Percentiles rank a stretch among this genome's conserved stretches.
Conservation (phyloP, 176 grass and related monocot species). For the Sorghum bicolor region DNA sequence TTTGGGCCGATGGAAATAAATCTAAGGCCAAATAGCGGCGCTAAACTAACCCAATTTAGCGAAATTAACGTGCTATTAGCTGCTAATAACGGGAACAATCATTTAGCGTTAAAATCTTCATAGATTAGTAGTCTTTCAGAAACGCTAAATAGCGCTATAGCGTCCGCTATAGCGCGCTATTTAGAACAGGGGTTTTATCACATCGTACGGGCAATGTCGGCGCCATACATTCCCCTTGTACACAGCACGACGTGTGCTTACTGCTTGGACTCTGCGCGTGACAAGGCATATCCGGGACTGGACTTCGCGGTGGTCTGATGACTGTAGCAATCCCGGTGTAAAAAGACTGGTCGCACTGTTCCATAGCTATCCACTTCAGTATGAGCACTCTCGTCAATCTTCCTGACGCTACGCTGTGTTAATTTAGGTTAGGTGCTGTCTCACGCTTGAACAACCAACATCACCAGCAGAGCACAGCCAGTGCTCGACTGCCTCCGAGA, state of each 20-base stretch:
- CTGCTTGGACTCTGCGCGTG: background rate
- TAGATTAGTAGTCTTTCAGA: no score
- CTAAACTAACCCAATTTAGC: no score
- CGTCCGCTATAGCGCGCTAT: no score
- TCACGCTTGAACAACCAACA: background rate
- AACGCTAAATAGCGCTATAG: no score
- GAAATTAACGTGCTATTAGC: no score
- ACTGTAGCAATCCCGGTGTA: background rate
- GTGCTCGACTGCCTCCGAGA: constrained; percentile 1
- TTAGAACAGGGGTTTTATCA: no score
- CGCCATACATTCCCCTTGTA: background rate
- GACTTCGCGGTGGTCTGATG: background rate
- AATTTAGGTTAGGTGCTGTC: background rate
- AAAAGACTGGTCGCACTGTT: background rate
- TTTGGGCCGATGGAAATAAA: no score
- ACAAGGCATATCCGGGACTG: background rate
- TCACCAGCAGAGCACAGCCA: background rate
- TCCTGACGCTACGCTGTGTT: background rate
- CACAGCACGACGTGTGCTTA: background rate
- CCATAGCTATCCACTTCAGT: background rate
- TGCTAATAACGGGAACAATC: no score
- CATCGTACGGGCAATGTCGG: no score
- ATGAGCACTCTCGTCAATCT: background rate
- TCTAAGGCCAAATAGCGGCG: no score
- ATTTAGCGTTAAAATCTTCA: no score